A percentile compares a stretch with the other conserved stretches of the same genome.
Conservation (phyloP, 345 rosid genomes). For the Lagerstroemia speciosa region DNA sequence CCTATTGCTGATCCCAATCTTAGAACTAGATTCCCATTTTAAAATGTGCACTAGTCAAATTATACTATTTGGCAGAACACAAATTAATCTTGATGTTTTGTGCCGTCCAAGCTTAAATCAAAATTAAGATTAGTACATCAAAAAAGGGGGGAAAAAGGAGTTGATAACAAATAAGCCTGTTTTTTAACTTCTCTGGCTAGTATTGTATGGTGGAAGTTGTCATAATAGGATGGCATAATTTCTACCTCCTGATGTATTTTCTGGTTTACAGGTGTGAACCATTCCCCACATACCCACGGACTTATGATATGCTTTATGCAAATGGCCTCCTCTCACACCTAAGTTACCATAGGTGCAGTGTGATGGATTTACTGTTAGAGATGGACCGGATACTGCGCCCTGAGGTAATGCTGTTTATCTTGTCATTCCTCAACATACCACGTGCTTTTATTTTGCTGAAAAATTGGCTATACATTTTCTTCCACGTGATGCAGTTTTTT, state of each 20-base stretch:
- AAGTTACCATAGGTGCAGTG: constrained; percentile 49
- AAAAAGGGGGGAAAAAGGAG: not conserved
- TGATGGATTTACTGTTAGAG: constrained; percentile 76
- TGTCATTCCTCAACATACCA: no score
- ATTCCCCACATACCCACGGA: constrained; percentile 94
- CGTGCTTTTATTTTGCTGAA: not conserved
- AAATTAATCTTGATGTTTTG: not conserved
- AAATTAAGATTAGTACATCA: not conserved
- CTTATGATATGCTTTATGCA: constrained; percentile 95
- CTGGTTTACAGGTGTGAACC: constrained; percentile 73
- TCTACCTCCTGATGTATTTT: not conserved
- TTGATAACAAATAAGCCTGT: not conserved
- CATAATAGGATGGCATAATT: constrained; percentile 3
- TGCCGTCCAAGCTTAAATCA: not conserved
- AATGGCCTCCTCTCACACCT: constrained; percentile 73
- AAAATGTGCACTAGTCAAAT: not conserved
- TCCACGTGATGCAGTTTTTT: not conserved
- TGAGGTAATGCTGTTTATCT: constrained; percentile 43
- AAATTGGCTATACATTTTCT: not conserved
- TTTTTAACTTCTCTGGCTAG: not conserved
- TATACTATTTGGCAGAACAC: not conserved
- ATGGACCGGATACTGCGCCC: constrained; percentile 96
- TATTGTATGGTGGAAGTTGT: not conserved
- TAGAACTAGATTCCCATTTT: not conserved
- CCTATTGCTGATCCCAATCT: not conserved